Conservation (phyloP, 768 basidiomycete genomes). For the Mrakia hoshinonis region DNA sequence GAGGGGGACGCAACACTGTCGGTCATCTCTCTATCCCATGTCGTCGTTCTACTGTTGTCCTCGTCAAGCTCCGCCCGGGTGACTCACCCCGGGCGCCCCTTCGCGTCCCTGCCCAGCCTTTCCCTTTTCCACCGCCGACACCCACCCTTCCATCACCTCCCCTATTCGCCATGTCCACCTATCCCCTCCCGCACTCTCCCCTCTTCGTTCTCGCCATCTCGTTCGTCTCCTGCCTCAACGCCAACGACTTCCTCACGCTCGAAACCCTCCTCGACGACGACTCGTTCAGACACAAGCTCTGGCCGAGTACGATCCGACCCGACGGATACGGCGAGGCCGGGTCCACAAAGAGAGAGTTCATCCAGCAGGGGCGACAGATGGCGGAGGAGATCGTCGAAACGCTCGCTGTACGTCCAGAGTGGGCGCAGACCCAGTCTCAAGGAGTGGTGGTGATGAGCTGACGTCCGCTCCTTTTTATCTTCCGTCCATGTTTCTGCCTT, state of each 20-base stretch:
- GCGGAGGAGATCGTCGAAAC: too few relatives aligned
- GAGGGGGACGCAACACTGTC: too few relatives aligned
- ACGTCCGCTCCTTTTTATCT: not conserved
- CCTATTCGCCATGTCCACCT: too few relatives aligned
- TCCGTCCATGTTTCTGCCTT: not conserved
- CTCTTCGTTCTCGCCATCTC: not conserved
- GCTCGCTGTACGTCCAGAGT: too few relatives aligned
- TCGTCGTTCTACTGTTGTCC: too few relatives aligned
- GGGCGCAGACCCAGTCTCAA: not conserved
- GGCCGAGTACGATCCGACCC: not conserved
- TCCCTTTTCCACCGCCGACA: not conserved
- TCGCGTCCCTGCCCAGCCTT: not conserved
- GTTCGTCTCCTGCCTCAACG: not conserved
- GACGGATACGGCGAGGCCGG: not conserved
- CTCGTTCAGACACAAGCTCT: not conserved
- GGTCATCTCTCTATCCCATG: too few relatives aligned
- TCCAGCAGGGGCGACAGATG: too few relatives aligned
- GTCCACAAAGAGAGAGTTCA: not conserved
- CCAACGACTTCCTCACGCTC: not conserved
- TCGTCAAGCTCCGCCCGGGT: too few relatives aligned
- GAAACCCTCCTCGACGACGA: not conserved
- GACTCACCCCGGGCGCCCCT: too few relatives aligned
- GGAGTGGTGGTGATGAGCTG: not conserved
- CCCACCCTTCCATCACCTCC: not conserved
- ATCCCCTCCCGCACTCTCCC: not conserved